Evolutionary conservation across 2,329 filamentous ascomycete species (phyloP), one percentile per base, ranked within the genome.

Genomic region (Diaporthe citri): DNA sequence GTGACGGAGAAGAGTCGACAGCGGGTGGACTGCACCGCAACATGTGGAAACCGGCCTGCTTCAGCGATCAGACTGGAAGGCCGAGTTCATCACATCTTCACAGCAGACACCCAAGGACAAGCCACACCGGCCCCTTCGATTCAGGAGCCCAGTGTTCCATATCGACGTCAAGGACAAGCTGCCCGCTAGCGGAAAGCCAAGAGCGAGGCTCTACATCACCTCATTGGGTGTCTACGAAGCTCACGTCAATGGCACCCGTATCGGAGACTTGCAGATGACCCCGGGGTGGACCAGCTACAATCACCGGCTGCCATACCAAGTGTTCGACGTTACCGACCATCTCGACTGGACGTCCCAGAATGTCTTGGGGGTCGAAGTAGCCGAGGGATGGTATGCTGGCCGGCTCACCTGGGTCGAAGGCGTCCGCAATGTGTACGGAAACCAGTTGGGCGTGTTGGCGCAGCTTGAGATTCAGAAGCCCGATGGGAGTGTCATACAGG

Each of bases 361-460:
- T 77, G 80, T 81, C 0, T 80, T 90, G 56, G 85, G 82, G 0
- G 84, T 87, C 1, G 85, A 86, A 28, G 85, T 90, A 8, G 86
- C 83, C 4, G 88, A 89, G 77, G 88, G 88, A 0, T 90, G 88
- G 89, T 90, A 85, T 64, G 79, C 83, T n/a, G 85, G 85, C 9
- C 81, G 85, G 6, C 80, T 88, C 5, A 82, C 82, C 9, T 84
- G 77, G 51, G 75, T 77, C 8, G 76, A 70, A 1, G 81, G 80
- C 0, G 60, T 67, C 6, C 78, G 82, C 5, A 82, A 82, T 71
- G 59, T 79, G 28, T 84, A 79, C 71, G 83, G 83, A 1, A 79
- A 84, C 64, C 79, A 78, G 1, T 34, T 82, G 13, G 82, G 80
- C 5, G 57, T 80, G 7, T 73, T 83, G 55, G 81, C 82, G 3